Evolutionary conservation across 768 basidiomycete genomes (phyloP).

Genomic region (Mycena latifolia): DNA sequence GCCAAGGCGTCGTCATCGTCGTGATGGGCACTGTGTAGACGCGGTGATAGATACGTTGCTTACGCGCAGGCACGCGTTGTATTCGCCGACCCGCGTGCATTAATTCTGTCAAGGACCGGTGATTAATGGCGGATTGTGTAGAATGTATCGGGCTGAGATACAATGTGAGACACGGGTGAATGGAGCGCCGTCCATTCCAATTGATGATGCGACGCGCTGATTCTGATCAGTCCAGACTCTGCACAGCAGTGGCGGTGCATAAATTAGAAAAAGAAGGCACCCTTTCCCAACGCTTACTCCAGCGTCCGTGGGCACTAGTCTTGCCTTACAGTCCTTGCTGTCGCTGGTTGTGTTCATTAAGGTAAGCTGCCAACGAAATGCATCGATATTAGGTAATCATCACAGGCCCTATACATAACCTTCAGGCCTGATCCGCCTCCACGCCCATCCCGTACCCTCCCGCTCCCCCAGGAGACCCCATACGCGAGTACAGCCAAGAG

Average conservation of each 20-base stretch:
- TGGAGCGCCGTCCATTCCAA: background rate
- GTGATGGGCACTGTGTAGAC: background rate
- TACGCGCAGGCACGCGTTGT: background rate
- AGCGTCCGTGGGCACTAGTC: background rate
- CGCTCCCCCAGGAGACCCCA: background rate
- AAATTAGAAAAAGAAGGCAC: slow-evolving; percentile 27
- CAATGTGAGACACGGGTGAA: background rate
- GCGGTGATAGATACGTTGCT: slow-evolving; percentile 17
- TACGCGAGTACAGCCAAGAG: background rate
- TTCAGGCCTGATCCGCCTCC: slow-evolving; percentile 23
- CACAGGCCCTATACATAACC: slow-evolving; percentile 22
- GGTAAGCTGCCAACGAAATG: slow-evolving; percentile 9
- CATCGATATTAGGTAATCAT: slow-evolving; percentile 35
- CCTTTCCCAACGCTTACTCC: background rate
- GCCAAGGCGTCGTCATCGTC: slow-evolving; percentile 2
- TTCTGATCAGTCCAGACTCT: background rate
- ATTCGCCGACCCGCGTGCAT: slow-evolving; percentile 7
- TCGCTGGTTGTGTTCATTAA: background rate
- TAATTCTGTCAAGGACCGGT: slow-evolving; percentile 1
- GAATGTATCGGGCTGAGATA: background rate
- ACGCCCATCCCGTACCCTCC: slow-evolving; percentile 17
- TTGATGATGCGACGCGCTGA: background rate
- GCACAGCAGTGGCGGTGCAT: slow-evolving; percentile 24
- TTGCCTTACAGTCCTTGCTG: background rate
- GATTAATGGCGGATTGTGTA: background rate